Base-by-base conservation (phyloP, 306 rosid genomes). In the Canavalia ensiformis region DNA sequence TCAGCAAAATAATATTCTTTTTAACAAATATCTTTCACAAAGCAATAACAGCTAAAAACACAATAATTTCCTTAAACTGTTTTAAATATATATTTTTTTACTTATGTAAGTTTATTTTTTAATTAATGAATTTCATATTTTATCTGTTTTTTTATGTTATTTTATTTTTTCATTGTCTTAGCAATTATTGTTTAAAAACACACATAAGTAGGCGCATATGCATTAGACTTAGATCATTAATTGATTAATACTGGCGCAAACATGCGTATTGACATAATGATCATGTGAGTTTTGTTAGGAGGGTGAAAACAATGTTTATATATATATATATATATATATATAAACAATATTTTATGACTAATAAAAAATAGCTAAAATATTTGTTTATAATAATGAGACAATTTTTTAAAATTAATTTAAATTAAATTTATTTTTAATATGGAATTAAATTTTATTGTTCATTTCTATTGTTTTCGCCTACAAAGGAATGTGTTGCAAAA, bases 101-200 rank as follows among this genome's bases (percentile, higher is more conserved):
- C 50, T 41, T 18, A 0, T 7, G 13, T 33, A 25, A 8, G 55
- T 2, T 10, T 3, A 2, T 18, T 2, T 35, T 33, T 72, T n/a
- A 34, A n/a, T 52, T 52, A 39, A 25, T 25, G 34, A 51, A 72
- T 52, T 2, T 74, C 29, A 7, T 74, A 74, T n/a, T 37, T 74
- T 37, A 6, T 29, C 11, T 10, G 0, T 10, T 18, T 55, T 71
- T 13, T 18, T 33, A 4, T 44, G 5, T 68, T 68, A 25, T 62
- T 11, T 12, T 34, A 11, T n/a, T 55, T 2, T 6, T 55, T 1
- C 28, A 7, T 8, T 5, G 45, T 34, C 49, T 34, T 4, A 25
- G 25, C 39, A 54, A 54, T 54, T 54, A 54, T 35, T 54, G 51
- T 54, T 72, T 52, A 49, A 8, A 52, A 72, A 73, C 66, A 73